Percentiles rank a stretch among this genome's conserved stretches.
These are phyloP conservation scores for Pestalotiopsis fici DNA, from an alignment of 2,329 filamentous ascomycete genomes.

Conservation along the genomic window DNA sequence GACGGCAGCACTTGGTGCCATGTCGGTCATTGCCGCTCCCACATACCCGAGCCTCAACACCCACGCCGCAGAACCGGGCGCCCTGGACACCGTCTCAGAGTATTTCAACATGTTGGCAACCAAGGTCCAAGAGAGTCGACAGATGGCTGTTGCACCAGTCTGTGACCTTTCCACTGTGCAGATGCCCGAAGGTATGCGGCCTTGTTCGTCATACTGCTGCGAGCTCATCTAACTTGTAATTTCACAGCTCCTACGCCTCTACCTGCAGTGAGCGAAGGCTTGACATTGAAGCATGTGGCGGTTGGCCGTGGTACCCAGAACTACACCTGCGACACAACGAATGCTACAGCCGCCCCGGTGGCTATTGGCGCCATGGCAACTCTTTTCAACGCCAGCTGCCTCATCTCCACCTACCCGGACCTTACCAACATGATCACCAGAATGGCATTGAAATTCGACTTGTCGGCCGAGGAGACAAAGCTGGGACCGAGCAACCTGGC, in stretches of 20 bases:
- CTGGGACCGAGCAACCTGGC: slow-evolving; percentile 61
- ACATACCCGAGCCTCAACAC: slow-evolving; percentile 46
- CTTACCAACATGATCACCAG: slow-evolving; percentile 65
- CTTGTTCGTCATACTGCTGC: not conserved
- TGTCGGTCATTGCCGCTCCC: slow-evolving; percentile 43
- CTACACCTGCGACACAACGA: slow-evolving; percentile 76
- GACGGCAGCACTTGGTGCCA: slow-evolving; percentile 45
- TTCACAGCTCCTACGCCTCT: slow-evolving; percentile 57
- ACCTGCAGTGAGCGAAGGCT: slow-evolving; percentile 59
- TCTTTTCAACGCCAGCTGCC: slow-evolving; percentile 86
- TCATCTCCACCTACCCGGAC: slow-evolving; percentile 69
- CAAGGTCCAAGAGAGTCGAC: slow-evolving; percentile 52
- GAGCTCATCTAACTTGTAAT: slow-evolving; percentile 23
- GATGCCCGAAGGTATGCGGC: slow-evolving; percentile 49
- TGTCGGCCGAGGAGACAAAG: slow-evolving; percentile 38
- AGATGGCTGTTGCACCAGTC: slow-evolving; percentile 39
- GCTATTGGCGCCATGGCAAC: slow-evolving; percentile 75
- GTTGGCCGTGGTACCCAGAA: slow-evolving; percentile 90
- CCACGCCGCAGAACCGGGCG: slow-evolving; percentile 38
- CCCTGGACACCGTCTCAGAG: slow-evolving; percentile 50
- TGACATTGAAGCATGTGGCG: slow-evolving; percentile 74
- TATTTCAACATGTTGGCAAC: slow-evolving; percentile 63
- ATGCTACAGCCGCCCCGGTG: slow-evolving; percentile 62
- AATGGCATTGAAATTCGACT: slow-evolving; percentile 68
- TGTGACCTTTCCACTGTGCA: slow-evolving; percentile 57